Base-by-base conservation (phyloP, 352 stramenopile species). In the Pythium diclinum region DNA sequence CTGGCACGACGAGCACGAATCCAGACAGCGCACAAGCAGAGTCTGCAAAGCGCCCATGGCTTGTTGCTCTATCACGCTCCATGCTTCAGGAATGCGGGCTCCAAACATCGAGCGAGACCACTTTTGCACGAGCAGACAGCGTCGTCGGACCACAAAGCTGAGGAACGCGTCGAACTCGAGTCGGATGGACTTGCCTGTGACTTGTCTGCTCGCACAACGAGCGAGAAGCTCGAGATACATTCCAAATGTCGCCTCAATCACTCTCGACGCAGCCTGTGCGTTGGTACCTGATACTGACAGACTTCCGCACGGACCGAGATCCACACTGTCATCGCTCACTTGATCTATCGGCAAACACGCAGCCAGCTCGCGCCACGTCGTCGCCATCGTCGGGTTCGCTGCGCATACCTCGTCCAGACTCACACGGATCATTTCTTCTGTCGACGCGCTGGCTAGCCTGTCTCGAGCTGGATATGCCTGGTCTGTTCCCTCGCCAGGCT, bases 151-250 rank as follows among this genome's bases (percentile, higher is more conserved):
- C 0, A 89, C 38, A 44, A 83, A 94, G 1, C 69, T 46, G 23
- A 91, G 28, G 32, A 91, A 88, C 2, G 44, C 56, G 23, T 94
- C 81, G 54, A 94, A 92, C 9, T 81, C 59, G 0, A 56, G 17
- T 11, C 87, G 72, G 8, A 69, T 49, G 8, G 65, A 59, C 53
- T 55, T 28, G 13, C 57, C 73, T 6, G 78, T 61, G 1, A 54
- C 23, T 17, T 1, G 28, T 17, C 19, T 30, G 9, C 21, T 36
- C 47, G 9, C 19, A n/a, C 13, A 10, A 17, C 47, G 23, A 54
- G 44, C 44, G 17, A 33, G 6, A 36, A 34, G 44, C 13, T 66
- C 53, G 40, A 76, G 2, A 40, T 76, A 91, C 16, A 71, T 19
- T 19, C 68, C 54, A 62, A 79, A 69, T 9, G 88, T 30, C 13